phyloP scores from a whole-genome alignment of 2,329 filamentous ascomycete species.

The Metarhizium brunneum region DNA sequence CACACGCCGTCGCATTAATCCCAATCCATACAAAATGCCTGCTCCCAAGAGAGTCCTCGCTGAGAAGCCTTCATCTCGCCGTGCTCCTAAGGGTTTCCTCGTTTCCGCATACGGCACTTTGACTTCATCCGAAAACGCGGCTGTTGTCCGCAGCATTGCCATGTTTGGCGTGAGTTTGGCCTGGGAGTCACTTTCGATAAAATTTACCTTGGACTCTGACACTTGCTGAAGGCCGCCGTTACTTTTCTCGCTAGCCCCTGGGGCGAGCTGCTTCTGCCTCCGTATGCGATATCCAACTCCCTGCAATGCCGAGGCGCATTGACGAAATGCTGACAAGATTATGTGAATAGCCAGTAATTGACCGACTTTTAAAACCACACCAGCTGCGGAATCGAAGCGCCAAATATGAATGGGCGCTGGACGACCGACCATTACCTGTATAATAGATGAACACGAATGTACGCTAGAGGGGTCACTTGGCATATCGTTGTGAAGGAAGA shows the following conservation, averaged over 20 bases:
- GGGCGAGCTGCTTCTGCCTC: slow-evolving; percentile 58
- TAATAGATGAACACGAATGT: slow-evolving; percentile 13
- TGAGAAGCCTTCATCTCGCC: slow-evolving; percentile 33
- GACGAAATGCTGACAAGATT: background rate
- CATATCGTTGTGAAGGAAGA: background rate
- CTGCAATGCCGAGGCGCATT: background rate
- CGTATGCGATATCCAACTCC: slow-evolving; percentile 32
- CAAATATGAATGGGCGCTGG: background rate
- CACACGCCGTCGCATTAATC: background rate
- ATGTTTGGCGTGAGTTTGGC: slow-evolving; percentile 54
- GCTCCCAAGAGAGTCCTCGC: slow-evolving; percentile 47
- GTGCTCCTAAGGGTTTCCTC: slow-evolving; percentile 42
- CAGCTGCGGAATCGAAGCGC: background rate
- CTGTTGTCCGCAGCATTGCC: slow-evolving; percentile 57
- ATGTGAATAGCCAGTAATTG: slow-evolving; percentile 2
- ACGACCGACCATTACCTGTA: slow-evolving; percentile 14
- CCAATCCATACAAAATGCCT: slow-evolving; percentile 38
- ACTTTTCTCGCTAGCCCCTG: slow-evolving; percentile 59
- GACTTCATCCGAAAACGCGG: slow-evolving; percentile 58
- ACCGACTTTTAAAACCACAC: background rate
- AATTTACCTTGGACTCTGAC: slow-evolving; percentile 3
- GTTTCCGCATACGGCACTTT: slow-evolving; percentile 50
- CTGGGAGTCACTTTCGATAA: background rate
- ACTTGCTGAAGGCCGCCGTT: slow-evolving; percentile 23
- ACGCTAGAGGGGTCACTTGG: slow-evolving; percentile 1